Evolutionary conservation across 345 rosid genomes (phyloP), one percentile per base, ranked within the genome.

Genomic region (Acer negundo): DNA sequence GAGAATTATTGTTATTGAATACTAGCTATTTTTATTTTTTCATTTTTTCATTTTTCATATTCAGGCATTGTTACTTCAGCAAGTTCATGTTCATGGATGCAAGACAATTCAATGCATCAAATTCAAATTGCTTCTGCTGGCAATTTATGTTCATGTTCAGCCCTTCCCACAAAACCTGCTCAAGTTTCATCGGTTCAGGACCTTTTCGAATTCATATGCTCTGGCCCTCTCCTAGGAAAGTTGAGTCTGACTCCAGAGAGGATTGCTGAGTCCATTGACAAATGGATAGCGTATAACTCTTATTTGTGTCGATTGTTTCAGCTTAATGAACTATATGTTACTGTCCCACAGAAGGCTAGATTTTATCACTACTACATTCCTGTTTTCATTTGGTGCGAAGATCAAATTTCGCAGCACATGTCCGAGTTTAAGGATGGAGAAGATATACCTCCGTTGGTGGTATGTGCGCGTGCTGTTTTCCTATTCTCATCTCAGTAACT

Each of bases 371-470:
- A 94, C 83, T 96, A 96, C 77, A 83, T 94, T 51, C 99, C 99
- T 7, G 97, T 96, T 62, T 96, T 92, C 84, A 2, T 96, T 1
- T 96, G 99, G 98, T 94, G 97, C 64, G 92, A 96, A 87, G 89
- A 91, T 69, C 89, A 91, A 90, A 92, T 96, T 83, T 80, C 93
- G 71, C 82, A 88, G 69, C 93, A 94, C 78, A 42, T 7, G 23
- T 87, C 97, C 67, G 83, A 80, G 85, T 96, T 90, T 71, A 76
- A 90, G 73, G 91, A 87, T 69, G 88, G 85, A 61, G 97, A 86
- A 79, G 97, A 92, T 72, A 80, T 88, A 22, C 90, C 98, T 86
- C 98, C 99, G 44, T 82, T 96, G 79, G 95, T 94, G 98, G 99
- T 94, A 94, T 15, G 77, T 71, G 38, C 46, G 22, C 1, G 4